Conservation (phyloP, 345 rosid genomes). For the Schrenkiella parvula region DNA sequence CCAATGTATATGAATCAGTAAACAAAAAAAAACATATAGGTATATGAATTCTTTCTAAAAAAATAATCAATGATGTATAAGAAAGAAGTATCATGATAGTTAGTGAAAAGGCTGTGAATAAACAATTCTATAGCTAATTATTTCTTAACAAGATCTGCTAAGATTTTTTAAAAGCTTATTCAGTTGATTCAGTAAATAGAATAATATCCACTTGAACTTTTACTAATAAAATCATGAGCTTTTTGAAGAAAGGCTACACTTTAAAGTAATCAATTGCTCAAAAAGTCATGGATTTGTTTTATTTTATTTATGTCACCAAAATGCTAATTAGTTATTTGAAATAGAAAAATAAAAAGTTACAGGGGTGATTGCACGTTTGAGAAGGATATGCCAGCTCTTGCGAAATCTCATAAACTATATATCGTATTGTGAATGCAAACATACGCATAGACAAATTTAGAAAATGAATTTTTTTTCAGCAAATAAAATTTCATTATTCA, state of each 20-base stretch:
- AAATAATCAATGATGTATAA: not conserved
- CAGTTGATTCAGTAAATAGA: not conserved
- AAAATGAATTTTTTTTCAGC: not conserved
- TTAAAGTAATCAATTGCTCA: conserved; percentile 6
- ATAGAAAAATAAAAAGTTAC: not conserved
- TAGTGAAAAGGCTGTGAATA: conserved; percentile 7
- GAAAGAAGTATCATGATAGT: not conserved
- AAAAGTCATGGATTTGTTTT: not conserved
- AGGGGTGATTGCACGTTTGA: conserved; percentile 8
- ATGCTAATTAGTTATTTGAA: not conserved
- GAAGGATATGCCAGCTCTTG: conserved; percentile 10
- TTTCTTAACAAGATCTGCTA: not conserved
- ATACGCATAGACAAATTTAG: not conserved
- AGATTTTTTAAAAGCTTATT: not conserved
- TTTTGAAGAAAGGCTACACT: not conserved
- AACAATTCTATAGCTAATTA: not conserved
- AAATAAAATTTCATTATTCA: not conserved
- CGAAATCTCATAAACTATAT: conserved; percentile 1
- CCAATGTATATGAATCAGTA: no score
- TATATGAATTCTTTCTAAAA: no score
- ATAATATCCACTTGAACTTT: conserved; percentile 3
- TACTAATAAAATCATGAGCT: not conserved
- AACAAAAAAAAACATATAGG: no score
- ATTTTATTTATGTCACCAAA: not conserved
- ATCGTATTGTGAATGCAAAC: not conserved